These are phyloP conservation scores for Ceriops zippeliana DNA, from an alignment of 345 rosid species.

Conservation along the genomic window DNA sequence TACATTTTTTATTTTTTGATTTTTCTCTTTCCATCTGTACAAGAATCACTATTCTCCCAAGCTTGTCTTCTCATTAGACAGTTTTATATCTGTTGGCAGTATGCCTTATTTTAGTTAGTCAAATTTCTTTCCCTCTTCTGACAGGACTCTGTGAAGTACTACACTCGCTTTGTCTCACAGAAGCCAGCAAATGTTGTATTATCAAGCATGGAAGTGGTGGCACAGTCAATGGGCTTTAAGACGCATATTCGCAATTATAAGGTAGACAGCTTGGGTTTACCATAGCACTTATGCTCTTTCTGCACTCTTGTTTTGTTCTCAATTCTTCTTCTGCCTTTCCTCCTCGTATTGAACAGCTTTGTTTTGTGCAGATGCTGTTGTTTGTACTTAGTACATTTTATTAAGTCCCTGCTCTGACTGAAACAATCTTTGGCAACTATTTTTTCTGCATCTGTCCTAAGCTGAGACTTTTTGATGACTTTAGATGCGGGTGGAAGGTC, in stretches of 20 bases:
- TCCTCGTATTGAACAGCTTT: not conserved
- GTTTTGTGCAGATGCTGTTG: not conserved
- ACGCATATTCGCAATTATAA: constrained; percentile 93
- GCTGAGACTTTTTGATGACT: constrained; percentile 12
- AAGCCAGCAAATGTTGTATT: constrained; percentile 85
- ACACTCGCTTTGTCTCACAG: constrained; percentile 79
- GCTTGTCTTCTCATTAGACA: too few species aligned
- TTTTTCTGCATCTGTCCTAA: constrained; percentile 3
- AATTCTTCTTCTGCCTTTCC: not conserved
- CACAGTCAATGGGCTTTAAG: constrained; percentile 97
- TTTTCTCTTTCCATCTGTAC: not conserved
- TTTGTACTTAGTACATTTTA: not conserved
- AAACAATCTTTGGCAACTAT: not conserved
- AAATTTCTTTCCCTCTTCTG: constrained; percentile 9
- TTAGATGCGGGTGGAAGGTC: constrained; percentile 98
- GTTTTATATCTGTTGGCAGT: too few species aligned
- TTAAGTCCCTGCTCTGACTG: not conserved
- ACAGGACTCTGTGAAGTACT: constrained; percentile 76
- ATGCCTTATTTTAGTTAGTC: not conserved
- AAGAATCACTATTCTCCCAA: too few species aligned
- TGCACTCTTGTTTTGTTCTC: not conserved
- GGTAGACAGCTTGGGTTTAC: constrained; percentile 36
- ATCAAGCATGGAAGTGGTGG: constrained; percentile 96
- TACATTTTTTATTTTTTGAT: not conserved
- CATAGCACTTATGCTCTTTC: not conserved